Percentiles rank a stretch among this genome's conserved stretches.
These are phyloP conservation scores for Piper betle DNA, from an alignment of 164 flowering plant species.

Conservation along the genomic window DNA sequence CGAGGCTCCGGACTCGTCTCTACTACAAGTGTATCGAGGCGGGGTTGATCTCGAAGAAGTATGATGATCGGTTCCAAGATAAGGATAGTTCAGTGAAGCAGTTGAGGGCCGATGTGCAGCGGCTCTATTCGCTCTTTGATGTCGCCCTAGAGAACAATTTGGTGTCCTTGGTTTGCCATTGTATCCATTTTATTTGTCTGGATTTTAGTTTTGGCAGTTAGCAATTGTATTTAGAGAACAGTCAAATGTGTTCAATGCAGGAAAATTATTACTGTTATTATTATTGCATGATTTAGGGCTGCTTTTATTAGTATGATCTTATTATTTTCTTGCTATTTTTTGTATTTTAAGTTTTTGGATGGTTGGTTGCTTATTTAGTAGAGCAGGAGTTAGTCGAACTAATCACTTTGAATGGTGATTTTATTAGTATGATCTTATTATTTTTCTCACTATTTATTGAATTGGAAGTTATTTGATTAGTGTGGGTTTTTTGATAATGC, in stretches of 20 bases:
- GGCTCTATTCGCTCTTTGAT: conserved; percentile 81
- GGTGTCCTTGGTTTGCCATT: conserved; percentile 82
- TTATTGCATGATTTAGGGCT: too few relatives aligned
- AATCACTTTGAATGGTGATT: background rate
- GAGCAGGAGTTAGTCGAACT: too few relatives aligned
- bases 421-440: background rate
- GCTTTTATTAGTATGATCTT: too few relatives aligned
- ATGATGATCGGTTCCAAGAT: conserved; percentile 55
- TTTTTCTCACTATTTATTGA: background rate
- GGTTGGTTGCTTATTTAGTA: too few relatives aligned
- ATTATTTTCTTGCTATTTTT: too few relatives aligned
- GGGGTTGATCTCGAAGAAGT: conserved; percentile 63
- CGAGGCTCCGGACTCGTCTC: conserved; percentile 46
- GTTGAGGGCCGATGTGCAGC: conserved; percentile 49
- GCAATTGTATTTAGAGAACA: background rate
- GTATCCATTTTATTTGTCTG: conserved; percentile 51
- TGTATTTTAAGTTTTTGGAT: too few relatives aligned
- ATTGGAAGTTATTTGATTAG: background rate
- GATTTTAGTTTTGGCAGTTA: background rate
- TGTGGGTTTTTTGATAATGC: too few relatives aligned
- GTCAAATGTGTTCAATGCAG: too few relatives aligned
- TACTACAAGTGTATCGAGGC: conserved; percentile 79
- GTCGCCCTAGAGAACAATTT: conserved; percentile 85
- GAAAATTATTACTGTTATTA: too few relatives aligned
- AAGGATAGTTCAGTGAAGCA: conserved; percentile 41